Percentiles rank a stretch among this genome's conserved stretches.
Evolutionary conservation across 768 basidiomycete species (phyloP).

Genomic region (Tulasnella calospora): DNA sequence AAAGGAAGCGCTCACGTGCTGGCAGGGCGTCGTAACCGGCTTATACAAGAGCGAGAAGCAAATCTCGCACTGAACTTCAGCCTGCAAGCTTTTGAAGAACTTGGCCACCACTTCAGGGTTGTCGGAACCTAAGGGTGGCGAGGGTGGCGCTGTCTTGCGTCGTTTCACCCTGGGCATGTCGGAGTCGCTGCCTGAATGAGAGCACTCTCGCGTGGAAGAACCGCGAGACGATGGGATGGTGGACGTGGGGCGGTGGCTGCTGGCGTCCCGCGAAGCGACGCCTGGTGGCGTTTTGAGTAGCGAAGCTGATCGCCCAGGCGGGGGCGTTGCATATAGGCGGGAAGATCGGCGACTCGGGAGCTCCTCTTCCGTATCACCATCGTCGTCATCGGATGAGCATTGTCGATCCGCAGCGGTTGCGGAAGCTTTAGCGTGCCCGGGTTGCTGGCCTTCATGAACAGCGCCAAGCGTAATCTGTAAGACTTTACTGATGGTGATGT

Average conservation of each 20-base stretch:
- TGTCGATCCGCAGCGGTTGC: conserved; percentile 31
- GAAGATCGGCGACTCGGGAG: neutral
- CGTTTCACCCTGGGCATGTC: conserved; percentile 55
- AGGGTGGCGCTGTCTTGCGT: neutral
- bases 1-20: conserved; percentile 61
- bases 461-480: conserved; percentile 42
- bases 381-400: conserved; percentile 34
- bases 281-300: neutral
- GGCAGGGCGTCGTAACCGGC: conserved; percentile 90
- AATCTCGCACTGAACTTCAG: conserved; percentile 84
- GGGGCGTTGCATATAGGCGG: neutral
- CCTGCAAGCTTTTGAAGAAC: conserved; percentile 42
- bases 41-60: conserved; percentile 79
- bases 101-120: conserved; percentile 21
- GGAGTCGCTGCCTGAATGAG: neutral
- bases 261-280: neutral
- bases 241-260: conserved; percentile 2
- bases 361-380: conserved; percentile 34
- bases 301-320: neutral
- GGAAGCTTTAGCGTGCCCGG: conserved; percentile 25
- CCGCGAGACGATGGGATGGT: neutral
- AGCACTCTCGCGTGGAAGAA: neutral
- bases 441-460: conserved; percentile 24
- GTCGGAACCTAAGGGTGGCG: neutral
- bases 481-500: conserved; percentile 58